These are phyloP conservation scores for Straminergon stramineum DNA, from an alignment of 225 moss, liverwort and hornwort species.

Conservation along the genomic window DNA sequence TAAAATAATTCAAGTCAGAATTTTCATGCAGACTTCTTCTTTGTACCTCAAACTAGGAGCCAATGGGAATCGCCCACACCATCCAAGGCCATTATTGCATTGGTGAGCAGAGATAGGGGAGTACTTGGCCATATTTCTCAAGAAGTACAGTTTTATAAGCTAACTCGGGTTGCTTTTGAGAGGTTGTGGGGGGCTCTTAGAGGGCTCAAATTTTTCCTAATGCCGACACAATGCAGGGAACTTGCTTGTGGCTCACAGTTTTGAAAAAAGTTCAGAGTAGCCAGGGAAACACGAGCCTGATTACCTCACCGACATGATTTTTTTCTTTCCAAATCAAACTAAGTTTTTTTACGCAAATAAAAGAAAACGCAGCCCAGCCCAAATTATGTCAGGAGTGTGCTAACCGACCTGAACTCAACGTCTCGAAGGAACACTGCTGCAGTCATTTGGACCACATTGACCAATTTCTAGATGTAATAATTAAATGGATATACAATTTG, in stretches of 20 bases:
- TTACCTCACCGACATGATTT: not conserved
- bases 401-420: not conserved
- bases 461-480: not conserved
- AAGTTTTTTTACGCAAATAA: not conserved
- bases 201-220: no score
- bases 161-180: no score
- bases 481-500: not conserved
- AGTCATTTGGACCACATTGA: not conserved
- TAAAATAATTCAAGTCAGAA: no score
- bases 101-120: no score
- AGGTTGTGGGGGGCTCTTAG: no score
- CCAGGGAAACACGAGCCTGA: not conserved
- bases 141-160: no score
- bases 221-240: not conserved
- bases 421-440: not conserved
- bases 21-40: no score
- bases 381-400: not conserved
- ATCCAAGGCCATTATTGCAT: no score
- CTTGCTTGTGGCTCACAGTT: not conserved
- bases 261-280: not conserved
- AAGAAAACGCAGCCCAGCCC: no score
- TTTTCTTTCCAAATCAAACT: not conserved
- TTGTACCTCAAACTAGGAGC: no score
- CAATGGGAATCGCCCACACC: no score
- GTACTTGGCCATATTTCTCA: no score